Base-by-base conservation (phyloP, 2,329 filamentous ascomycete species). In the Aspergillus phoenicis region DNA sequence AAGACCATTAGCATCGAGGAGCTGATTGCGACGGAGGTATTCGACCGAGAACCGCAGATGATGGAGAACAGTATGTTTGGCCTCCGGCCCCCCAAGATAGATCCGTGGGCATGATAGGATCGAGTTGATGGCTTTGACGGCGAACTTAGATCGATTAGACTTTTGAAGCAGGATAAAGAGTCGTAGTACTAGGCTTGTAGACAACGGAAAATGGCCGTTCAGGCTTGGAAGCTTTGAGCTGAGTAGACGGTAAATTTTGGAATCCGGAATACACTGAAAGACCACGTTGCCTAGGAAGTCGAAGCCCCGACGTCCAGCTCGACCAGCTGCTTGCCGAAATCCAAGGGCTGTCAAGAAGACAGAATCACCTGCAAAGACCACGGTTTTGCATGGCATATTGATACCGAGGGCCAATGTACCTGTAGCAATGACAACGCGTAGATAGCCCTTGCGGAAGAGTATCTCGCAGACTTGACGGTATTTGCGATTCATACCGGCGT, bases 321-420 rank as follows among this genome's bases (percentile, higher is more conserved):
- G 87, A 75, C 91, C 90, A 59, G 90, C 86, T 7, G 86, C 89
- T 73, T 94, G 91, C 8, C 89, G 85, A 73, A 89, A 94, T 71
- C 91, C 91, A 55, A 93, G 83, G 0, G 90, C 85, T 0, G 89
- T 91, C 47, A 94, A 77, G 70, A 85, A 92, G 2, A 90, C 81
- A 0, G 87, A 91, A 71, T 93, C 90, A 0, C 89, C 89, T 15
- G 82, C 83, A 72, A 94, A 94, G 1, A 92, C 85, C 0, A 93
- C 89, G 1, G 90, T 94, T 73, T 91, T 91, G 73, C 90, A 93
- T 8, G 91, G 91, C 88, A 91, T 91, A 68, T 91, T 94, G 78
- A 94, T 89, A 78, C 91, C 91, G 5, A 93, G 79, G 1, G 89
- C 88, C 22, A 93, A 81, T 0, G 90, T 93, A 1, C 89, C 90